phyloP scores from a whole-genome alignment of 2,329 filamentous ascomycete genomes.

The Fusarium chaquense region DNA sequence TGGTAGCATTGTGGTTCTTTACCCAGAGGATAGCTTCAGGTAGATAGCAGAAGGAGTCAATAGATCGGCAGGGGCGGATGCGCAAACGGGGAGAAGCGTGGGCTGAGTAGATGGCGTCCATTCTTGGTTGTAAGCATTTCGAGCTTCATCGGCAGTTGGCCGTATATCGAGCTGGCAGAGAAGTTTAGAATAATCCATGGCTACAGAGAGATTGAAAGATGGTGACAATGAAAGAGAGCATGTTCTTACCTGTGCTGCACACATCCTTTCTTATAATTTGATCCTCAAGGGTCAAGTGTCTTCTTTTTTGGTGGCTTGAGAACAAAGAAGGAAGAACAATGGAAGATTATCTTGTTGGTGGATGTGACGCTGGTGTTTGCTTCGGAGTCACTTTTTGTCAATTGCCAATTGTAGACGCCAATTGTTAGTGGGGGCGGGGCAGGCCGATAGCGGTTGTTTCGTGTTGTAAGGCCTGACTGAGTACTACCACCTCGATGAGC shows the following conservation, averaged over 20 bases:
- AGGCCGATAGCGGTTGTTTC: conserved; percentile 36
- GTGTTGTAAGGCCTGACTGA: neutral
- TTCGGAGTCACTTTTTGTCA: conserved; percentile 36
- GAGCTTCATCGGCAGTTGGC: conserved; percentile 47
- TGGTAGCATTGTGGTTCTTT: conserved; percentile 12
- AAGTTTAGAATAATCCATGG: conserved; percentile 19
- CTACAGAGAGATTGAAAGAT: neutral
- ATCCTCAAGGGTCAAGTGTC: neutral
- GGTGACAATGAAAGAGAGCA: neutral
- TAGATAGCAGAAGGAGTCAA: conserved; percentile 96
- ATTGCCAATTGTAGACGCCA: conserved; percentile 29
- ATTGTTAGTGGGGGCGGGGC: conserved; percentile 45
- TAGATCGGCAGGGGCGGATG: conserved; percentile 90
- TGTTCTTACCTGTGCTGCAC: conserved; percentile 42
- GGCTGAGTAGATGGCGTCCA: conserved; percentile 52
- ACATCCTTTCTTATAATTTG: conserved; percentile 41
- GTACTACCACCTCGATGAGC: neutral
- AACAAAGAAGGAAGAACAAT: conserved; percentile 31
- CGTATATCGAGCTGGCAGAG: conserved; percentile 45
- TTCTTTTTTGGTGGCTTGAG: conserved; percentile 8
- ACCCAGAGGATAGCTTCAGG: conserved; percentile 74
- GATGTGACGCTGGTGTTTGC: conserved; percentile 14
- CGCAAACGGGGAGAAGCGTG: conserved; percentile 85
- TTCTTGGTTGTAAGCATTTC: conserved; percentile 44
- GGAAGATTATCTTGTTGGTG: conserved; percentile 15